phyloP scores from a whole-genome alignment of 192 early-diverging fungal genomes.

The Gigaspora rosea region DNA sequence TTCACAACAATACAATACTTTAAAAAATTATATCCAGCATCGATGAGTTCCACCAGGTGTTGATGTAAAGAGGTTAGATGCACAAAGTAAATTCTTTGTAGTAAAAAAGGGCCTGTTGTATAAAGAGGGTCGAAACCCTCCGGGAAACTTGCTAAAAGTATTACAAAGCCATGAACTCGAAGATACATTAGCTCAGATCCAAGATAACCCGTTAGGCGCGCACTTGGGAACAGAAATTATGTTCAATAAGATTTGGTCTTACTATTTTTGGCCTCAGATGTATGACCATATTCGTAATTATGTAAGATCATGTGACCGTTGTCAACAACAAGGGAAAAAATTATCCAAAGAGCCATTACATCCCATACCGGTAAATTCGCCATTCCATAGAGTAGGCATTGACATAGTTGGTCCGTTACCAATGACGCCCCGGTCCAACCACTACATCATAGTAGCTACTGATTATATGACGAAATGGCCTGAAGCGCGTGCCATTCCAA shows the following conservation, averaged over 20 bases:
- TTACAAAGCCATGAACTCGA: not conserved
- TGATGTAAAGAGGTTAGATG: not conserved
- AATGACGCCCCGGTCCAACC: constrained; percentile 4
- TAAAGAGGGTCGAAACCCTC: not conserved
- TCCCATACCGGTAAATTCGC: not conserved
- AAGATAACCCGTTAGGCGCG: not conserved
- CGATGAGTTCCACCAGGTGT: not conserved
- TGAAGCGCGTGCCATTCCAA: constrained; percentile 22
- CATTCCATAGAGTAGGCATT: not conserved
- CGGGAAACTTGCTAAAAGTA: not conserved
- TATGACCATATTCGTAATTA: not conserved
- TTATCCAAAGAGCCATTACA: not conserved
- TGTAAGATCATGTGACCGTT: not conserved
- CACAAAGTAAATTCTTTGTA: not conserved
- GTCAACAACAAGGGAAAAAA: not conserved
- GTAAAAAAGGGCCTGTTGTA: not conserved
- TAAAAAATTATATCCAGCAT: not conserved
- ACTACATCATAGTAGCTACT: constrained; percentile 33
- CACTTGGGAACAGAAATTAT: not conserved
- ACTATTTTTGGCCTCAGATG: not conserved
- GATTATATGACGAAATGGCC: constrained; percentile 43
- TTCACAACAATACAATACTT: not conserved
- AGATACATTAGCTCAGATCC: not conserved
- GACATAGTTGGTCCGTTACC: constrained; percentile 17
- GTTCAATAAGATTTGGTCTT: not conserved